These are phyloP conservation scores for Pascua guehoae DNA, from an alignment of 1,284 basidiomycete species.

Conservation along the genomic window DNA sequence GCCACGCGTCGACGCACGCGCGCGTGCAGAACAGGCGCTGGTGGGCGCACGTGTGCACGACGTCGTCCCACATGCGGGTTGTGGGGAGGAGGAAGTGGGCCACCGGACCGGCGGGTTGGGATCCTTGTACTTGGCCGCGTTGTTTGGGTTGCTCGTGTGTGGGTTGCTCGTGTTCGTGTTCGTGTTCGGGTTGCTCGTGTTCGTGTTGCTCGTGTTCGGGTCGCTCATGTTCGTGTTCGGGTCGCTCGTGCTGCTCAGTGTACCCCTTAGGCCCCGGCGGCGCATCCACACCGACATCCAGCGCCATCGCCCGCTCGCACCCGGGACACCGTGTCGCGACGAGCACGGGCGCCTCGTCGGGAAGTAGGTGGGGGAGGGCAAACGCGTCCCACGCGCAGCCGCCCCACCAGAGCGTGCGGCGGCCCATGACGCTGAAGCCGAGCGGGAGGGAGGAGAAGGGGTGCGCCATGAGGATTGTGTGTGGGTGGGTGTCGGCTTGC, in stretches of 20 bases:
- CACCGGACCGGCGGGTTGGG: no score
- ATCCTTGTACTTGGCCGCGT: not conserved
- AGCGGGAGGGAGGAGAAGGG: constrained; percentile 8
- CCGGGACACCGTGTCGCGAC: constrained; percentile 8
- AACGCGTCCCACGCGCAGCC: constrained; percentile 10
- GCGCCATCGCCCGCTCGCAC: not conserved
- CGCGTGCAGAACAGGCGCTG: constrained; percentile 7
- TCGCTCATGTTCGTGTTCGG: no score
- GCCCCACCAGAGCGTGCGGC: not conserved
- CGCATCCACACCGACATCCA: not conserved
- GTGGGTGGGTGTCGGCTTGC: not conserved
- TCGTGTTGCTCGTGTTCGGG: no score
- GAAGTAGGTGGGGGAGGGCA: constrained; percentile 1
- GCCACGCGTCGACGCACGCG: constrained; percentile 4
- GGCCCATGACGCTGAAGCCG: constrained; percentile 13
- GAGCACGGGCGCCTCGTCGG: constrained; percentile 1
- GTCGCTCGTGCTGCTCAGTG: no score
- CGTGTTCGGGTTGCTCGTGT: no score
- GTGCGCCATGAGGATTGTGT: constrained; percentile 8
- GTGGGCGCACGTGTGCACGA: constrained; percentile 9
- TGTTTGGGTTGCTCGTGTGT: not conserved
- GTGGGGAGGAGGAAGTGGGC: constrained; percentile 10
- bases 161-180: no score
- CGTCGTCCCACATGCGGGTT: constrained; percentile 8
- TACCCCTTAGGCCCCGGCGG: no score